These are phyloP conservation scores for Lepraria neglecta DNA, from an alignment of 495 filamentous ascomycete genomes.

Conservation along the genomic window DNA sequence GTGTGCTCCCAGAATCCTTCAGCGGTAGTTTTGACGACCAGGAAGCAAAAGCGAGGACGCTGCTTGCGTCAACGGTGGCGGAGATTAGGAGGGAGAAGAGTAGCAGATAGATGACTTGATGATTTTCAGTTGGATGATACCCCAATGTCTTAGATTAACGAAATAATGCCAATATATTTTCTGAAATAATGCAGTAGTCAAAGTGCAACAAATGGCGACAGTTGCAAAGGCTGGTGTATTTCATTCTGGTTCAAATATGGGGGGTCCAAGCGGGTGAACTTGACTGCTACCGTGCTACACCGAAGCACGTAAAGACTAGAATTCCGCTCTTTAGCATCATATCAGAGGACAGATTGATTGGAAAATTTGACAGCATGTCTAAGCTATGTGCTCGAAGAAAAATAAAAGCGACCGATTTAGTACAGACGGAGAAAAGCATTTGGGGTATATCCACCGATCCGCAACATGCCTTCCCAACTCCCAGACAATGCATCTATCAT, in stretches of 20 bases:
- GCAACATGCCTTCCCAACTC: slow-evolving; percentile 8
- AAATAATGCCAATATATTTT: not conserved
- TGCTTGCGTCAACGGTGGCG: slow-evolving; percentile 44
- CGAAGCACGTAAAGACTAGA: no score
- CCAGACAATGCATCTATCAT: slow-evolving; percentile 14
- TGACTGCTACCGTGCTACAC: no score
- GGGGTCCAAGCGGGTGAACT: no score
- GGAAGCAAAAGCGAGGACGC: slow-evolving; percentile 48
- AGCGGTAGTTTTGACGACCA: slow-evolving; percentile 51
- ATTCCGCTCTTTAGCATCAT: no score
- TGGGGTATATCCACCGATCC: slow-evolving; percentile 18
- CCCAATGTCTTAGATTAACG: not conserved
- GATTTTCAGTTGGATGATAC: not conserved
- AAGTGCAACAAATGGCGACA: no score
- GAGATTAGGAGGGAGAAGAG: slow-evolving; percentile 38
- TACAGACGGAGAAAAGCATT: not conserved
- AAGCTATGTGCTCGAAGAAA: slow-evolving; percentile 8
- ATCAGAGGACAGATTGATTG: no score
- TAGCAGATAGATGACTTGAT: slow-evolving; percentile 26
- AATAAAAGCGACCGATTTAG: not conserved
- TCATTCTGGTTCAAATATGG: no score
- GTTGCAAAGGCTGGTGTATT: no score
- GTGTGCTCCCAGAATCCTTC: slow-evolving; percentile 54
- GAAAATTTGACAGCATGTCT: not conserved
- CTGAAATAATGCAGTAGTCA: not conserved